Percentiles rank a stretch among this genome's conserved stretches.
phyloP scores from a whole-genome alignment of 345 rosid genomes.

The Dovyalis caffra region DNA sequence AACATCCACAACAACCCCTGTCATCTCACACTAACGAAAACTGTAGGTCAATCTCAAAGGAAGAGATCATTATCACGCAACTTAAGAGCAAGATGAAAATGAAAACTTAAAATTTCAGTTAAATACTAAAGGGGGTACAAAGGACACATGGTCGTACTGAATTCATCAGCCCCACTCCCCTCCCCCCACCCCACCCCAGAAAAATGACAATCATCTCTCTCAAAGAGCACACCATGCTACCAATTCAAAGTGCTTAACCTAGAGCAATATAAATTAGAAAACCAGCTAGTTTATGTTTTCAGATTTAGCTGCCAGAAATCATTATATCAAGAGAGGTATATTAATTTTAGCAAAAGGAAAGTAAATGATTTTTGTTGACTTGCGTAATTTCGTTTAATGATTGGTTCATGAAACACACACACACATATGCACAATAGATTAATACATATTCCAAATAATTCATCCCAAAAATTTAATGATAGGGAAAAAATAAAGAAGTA shows the following conservation, averaged over 20 bases:
- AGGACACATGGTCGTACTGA: not conserved
- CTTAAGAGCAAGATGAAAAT: not conserved
- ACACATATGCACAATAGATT: not conserved
- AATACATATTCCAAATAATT: not conserved
- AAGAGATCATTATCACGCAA: not conserved
- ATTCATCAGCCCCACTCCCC: too few species aligned
- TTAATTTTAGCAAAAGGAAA: too few species aligned
- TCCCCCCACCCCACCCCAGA: too few species aligned
- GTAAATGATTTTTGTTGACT: not conserved
- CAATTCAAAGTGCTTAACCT: not conserved
- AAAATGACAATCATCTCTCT: not conserved
- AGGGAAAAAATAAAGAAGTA: not conserved
- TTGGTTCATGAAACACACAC: not conserved
- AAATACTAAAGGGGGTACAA: not conserved
- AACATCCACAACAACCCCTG: slow-evolving; percentile 97
- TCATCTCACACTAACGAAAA: slow-evolving; percentile 93
- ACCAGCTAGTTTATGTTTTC: not conserved
- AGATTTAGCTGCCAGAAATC: not conserved
- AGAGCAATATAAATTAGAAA: not conserved
- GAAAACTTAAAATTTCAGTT: not conserved
- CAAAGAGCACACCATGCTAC: not conserved
- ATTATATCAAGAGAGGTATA: not conserved
- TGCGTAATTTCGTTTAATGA: not conserved
- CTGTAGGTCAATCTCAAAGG: slow-evolving; percentile 41
- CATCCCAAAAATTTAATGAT: not conserved